Conservation (phyloP, 2,329 filamentous ascomycete genomes). For the Xylaria arbuscula region DNA sequence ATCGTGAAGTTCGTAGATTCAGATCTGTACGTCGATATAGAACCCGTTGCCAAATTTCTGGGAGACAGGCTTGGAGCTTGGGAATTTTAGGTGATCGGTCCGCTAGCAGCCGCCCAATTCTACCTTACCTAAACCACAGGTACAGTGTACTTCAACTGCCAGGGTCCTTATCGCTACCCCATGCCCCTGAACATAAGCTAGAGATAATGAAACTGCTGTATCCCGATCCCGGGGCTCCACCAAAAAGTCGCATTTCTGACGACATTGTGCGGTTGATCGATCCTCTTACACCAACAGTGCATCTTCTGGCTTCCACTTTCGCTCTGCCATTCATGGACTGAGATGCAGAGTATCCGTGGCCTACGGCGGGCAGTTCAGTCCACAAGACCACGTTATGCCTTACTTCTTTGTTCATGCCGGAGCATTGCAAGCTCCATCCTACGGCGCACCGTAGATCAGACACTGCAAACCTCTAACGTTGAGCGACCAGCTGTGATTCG, state of each 20-base stretch:
- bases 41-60: slow-evolving; percentile 40
- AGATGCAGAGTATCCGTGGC: slow-evolving; percentile 48
- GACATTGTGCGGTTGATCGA: slow-evolving; percentile 23
- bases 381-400: slow-evolving; percentile 37
- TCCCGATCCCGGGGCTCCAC: slow-evolving; percentile 5
- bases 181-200: not conserved
- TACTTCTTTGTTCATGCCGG: not conserved
- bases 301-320: slow-evolving; percentile 24
- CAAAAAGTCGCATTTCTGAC: slow-evolving; percentile 31
- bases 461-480: not conserved
- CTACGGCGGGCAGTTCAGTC: slow-evolving; percentile 42
- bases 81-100: slow-evolving; percentile 28
- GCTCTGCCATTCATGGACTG: slow-evolving; percentile 45
- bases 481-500: not conserved
- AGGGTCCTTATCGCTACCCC: slow-evolving; percentile 28
- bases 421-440: slow-evolving; percentile 28
- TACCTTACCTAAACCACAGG: too few relatives aligned
- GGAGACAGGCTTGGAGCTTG: not conserved
- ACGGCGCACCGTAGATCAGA: slow-evolving; percentile 1
- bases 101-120: slow-evolving; percentile 23
- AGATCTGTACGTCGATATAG: not conserved
- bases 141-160: not conserved
- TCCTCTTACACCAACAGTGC: slow-evolving; percentile 8
- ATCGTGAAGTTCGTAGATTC: slow-evolving; percentile 8
- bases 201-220: not conserved